These are phyloP conservation scores for Stachybotrys echinatus DNA, from an alignment of 2,329 filamentous ascomycete genomes.

Conservation along the genomic window DNA sequence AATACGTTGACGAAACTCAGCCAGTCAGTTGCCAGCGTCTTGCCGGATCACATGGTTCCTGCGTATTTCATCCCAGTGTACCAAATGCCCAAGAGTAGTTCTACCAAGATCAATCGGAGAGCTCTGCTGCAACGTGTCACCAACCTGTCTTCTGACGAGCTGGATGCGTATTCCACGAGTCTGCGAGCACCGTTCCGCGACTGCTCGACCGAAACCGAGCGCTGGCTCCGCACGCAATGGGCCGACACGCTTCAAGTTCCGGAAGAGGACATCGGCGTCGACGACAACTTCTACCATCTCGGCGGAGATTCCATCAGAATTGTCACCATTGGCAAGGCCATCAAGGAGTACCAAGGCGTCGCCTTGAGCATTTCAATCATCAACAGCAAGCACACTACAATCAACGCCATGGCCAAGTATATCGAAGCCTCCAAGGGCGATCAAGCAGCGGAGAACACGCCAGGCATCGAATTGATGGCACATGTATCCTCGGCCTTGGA, in stretches of 20 bases:
- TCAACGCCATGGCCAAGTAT: constrained; percentile 9
- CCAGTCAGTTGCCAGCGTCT: constrained; percentile 7
- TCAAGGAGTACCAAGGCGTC: constrained; percentile 8
- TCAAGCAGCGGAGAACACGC: not conserved
- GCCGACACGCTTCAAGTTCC: constrained; percentile 5
- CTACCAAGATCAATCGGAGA: constrained; percentile 9
- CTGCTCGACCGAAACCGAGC: constrained; percentile 1
- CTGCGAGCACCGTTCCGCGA: constrained; percentile 1
- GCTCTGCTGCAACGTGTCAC: constrained; percentile 1
- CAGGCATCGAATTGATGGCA: not conserved
- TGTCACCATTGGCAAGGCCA: constrained; percentile 9
- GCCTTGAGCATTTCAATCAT: constrained; percentile 9
- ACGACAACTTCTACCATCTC: constrained; percentile 13
- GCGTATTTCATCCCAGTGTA: constrained; percentile 9
- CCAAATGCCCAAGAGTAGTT: constrained; percentile 9
- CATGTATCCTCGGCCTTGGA: not conserved
- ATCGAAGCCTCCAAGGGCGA: constrained; percentile 4
- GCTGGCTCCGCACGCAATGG: constrained; percentile 4
- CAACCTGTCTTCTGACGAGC: constrained; percentile 3
- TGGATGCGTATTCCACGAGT: constrained; percentile 1
- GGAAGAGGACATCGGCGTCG: constrained; percentile 6
- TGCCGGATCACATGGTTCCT: constrained; percentile 13
- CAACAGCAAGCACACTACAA: constrained; percentile 12
- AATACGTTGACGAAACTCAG: not conserved
- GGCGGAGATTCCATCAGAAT: constrained; percentile 15